phyloP scores from a whole-genome alignment of 2,329 filamentous ascomycete genomes.

The Dothistroma septosporum region DNA sequence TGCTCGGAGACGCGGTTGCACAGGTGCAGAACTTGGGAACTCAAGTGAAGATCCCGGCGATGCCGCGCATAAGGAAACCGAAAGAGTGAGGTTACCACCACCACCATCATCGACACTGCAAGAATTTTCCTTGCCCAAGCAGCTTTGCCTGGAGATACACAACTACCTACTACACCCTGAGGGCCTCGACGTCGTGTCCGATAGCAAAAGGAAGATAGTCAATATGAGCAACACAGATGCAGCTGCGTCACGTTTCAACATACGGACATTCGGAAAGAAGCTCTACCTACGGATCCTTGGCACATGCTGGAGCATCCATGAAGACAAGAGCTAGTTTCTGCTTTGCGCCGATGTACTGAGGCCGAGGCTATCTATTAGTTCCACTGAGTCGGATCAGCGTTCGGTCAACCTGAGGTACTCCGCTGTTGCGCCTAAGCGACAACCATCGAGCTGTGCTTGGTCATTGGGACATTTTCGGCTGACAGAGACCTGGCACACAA shows the following conservation, averaged over 20 bases:
- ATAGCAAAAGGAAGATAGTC: background rate
- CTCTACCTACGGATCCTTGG: background rate
- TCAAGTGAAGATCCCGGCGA: constrained; percentile 33
- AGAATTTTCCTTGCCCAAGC: background rate
- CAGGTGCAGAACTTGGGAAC: constrained; percentile 33
- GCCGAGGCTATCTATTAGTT: background rate
- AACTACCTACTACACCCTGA: background rate
- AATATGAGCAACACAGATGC: background rate
- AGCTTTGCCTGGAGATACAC: constrained; percentile 6
- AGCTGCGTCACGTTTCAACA: background rate
- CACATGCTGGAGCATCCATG: background rate
- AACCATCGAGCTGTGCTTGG: background rate
- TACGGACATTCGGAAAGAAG: background rate
- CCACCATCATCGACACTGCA: background rate
- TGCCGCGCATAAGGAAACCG: constrained; percentile 24
- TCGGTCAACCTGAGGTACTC: background rate
- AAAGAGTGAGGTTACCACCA: constrained; percentile 12
- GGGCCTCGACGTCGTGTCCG: background rate
- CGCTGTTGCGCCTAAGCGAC: background rate
- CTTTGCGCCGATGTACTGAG: background rate
- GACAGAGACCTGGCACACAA: background rate
- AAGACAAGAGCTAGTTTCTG: background rate
- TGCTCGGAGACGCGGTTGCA: constrained; percentile 49
- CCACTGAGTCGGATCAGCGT: background rate
- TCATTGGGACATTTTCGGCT: background rate